phyloP scores from a whole-genome alignment of 2,329 filamentous ascomycete species.

The Paraphoma sp. region DNA sequence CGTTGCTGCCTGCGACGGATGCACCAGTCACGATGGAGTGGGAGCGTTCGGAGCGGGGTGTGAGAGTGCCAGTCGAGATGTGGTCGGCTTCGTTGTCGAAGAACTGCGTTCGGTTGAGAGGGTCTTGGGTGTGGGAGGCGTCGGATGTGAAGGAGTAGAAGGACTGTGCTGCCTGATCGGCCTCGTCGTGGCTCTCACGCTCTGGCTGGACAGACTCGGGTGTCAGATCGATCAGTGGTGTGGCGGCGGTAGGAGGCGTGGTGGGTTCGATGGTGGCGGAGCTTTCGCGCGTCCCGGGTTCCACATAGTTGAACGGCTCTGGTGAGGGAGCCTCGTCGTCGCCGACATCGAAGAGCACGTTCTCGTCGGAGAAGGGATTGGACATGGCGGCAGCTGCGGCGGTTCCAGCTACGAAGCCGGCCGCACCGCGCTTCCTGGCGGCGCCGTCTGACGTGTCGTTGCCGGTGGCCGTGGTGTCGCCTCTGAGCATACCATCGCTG shows the following conservation, averaged over 20 bases:
- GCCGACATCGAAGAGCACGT: constrained; percentile 52
- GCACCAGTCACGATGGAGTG: constrained; percentile 28
- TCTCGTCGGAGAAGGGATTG: constrained; percentile 55
- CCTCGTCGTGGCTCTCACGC: constrained; percentile 23
- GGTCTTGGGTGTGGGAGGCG: constrained; percentile 14
- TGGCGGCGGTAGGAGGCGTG: constrained; percentile 14
- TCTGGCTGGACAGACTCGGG: constrained; percentile 25
- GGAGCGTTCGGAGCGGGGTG: constrained; percentile 46
- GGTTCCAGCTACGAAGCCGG: constrained; percentile 50
- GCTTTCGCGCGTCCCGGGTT: constrained; percentile 33
- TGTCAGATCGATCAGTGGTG: constrained; percentile 42
- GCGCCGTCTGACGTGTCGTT: constrained; percentile 23
- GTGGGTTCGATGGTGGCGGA: constrained; percentile 37
- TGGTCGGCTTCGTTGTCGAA: constrained; percentile 33
- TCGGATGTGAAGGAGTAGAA: background rate
- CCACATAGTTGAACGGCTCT: constrained; percentile 33
- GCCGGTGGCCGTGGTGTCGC: constrained; percentile 32
- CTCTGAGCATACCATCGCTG: constrained; percentile 47
- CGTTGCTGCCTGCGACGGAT: constrained; percentile 36
- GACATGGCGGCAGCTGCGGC: constrained; percentile 38
- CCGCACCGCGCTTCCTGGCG: constrained; percentile 37
- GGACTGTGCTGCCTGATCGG: constrained; percentile 17
- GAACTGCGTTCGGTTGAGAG: constrained; percentile 4
- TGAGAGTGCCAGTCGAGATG: constrained; percentile 46
- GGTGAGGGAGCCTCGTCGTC: constrained; percentile 36